Evolutionary conservation across 495 filamentous ascomycete genomes (phyloP).

Genomic region (Cryomyces antarcticus): DNA sequence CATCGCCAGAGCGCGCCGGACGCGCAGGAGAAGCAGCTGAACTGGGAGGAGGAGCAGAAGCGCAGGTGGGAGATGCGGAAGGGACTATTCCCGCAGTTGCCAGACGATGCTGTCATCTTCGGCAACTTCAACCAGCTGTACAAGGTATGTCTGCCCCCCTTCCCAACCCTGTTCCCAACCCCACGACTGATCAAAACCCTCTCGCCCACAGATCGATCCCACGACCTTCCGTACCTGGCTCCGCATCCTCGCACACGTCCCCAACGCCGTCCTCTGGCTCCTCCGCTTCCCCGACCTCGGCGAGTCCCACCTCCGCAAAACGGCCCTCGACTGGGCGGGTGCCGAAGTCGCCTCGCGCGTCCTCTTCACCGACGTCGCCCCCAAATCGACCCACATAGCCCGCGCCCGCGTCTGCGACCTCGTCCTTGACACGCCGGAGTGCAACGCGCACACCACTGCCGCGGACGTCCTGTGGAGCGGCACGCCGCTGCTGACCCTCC

Average conservation of each 20-base stretch:
- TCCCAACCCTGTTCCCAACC: constrained; percentile 1
- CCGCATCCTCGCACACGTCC: constrained; percentile 68
- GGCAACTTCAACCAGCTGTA: constrained; percentile 99
- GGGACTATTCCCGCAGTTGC: constrained; percentile 69
- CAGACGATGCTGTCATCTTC: constrained; percentile 74
- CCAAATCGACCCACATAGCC: constrained; percentile 85
- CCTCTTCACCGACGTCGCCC: constrained; percentile 90
- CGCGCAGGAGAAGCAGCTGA: constrained; percentile 36
- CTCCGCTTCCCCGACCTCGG: constrained; percentile 91
- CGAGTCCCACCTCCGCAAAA: constrained; percentile 63
- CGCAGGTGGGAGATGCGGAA: constrained; percentile 88
- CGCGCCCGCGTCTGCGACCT: constrained; percentile 82
- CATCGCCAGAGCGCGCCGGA: constrained; percentile 84
- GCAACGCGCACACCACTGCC: constrained; percentile 94
- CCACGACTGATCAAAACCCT: neutral
- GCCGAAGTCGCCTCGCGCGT: constrained; percentile 76
- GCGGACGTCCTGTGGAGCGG: constrained; percentile 93
- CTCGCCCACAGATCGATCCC: constrained; percentile 60
- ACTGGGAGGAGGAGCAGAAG: constrained; percentile 72
- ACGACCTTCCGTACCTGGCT: constrained; percentile 95
- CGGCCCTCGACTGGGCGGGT: constrained; percentile 66
- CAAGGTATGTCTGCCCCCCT: constrained; percentile 43
- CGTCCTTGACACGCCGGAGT: constrained; percentile 94
- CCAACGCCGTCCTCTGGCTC: constrained; percentile 86
- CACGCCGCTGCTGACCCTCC: constrained; percentile 82